Base-by-base conservation (phyloP, 2,329 filamentous ascomycete genomes). In the Neoascochyta sp. region DNA sequence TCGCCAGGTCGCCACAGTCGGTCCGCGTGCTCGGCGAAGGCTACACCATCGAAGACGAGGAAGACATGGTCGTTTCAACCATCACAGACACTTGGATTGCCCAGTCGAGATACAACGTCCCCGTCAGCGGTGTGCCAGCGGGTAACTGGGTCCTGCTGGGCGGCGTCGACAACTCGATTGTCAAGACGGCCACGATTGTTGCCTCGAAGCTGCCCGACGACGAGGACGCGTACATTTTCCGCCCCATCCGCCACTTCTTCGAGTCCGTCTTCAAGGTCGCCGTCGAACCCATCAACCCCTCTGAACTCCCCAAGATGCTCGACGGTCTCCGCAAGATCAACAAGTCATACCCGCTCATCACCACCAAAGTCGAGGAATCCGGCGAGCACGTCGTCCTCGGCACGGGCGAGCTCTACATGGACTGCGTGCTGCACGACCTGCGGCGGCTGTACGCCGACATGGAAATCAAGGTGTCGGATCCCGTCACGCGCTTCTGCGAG, bases 341-440 rank as follows among this genome's bases (percentile, higher is more conserved):
- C 72, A 98, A 98, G 65, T 94, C 86, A 52, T 98, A 96, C 52
- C 92, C 92, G 16, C 75, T 98, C 15, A 86, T 96, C 50, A 86
- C 85, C 9, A 98, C 92, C 4, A 96, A 96, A 63, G 92, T 98
- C 3, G 92, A 98, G 62, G 92, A 98, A 65, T 95, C 88, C 2
- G 92, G 92, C 28, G 92, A 98, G 64, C 92, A 98, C 58, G 83
- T 98, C 45, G 75, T 98, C 25, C 76, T 98, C 4, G 92, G 92
- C 14, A 98, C 92, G 0, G 92, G 92, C 38, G 92, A 98, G 63
- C 73, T 98, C n/a, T 98, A 98, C 69, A 96, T 98, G 89, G 92
- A 98, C 62, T 98, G 92, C 54, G 90, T 98, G 3, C 74, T 98
- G 24, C 92, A 98, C 62, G 92, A 98, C 58, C 74, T 98, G 25